Percentiles rank a stretch among this genome's conserved stretches.
phyloP scores from a whole-genome alignment of 306 rosid species.

The Vachellia pachyceras region DNA sequence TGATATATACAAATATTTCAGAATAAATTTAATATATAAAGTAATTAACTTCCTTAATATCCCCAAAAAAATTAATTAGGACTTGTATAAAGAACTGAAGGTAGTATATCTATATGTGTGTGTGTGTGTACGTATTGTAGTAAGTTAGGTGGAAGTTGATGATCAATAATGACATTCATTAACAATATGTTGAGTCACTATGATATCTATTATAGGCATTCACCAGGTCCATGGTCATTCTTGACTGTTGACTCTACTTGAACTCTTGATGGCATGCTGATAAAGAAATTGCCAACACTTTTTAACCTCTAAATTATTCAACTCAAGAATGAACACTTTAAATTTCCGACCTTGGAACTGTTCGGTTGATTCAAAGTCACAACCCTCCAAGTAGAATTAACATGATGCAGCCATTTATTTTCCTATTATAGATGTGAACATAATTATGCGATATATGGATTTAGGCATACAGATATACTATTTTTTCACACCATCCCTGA shows the following conservation, averaged over 20 bases:
- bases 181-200: slow-evolving; percentile 1
- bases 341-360: neutral
- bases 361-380: neutral
- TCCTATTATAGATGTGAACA: neutral
- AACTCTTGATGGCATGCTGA: neutral
- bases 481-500: neutral
- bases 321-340: neutral
- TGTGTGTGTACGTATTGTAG: neutral
- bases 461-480: neutral
- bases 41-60: too few relatives aligned
- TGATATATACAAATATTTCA: too few relatives aligned
- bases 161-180: slow-evolving; percentile 8
- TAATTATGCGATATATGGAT: neutral
- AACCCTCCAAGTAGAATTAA: neutral
- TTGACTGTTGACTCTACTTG: neutral
- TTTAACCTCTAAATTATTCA: neutral
- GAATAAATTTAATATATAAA: too few relatives aligned
- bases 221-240: neutral
- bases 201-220: slow-evolving; percentile 11
- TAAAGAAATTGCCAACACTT: neutral
- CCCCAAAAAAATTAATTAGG: too few relatives aligned
- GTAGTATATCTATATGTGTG: too few relatives aligned
- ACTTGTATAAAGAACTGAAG: too few relatives aligned
- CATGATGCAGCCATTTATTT: neutral
- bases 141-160: neutral